A percentile compares a stretch with the other conserved stretches of the same genome.
These are phyloP conservation scores for Gaeumannomyces tritici DNA, from an alignment of 2,329 filamentous ascomycete species.

Conservation along the genomic window DNA sequence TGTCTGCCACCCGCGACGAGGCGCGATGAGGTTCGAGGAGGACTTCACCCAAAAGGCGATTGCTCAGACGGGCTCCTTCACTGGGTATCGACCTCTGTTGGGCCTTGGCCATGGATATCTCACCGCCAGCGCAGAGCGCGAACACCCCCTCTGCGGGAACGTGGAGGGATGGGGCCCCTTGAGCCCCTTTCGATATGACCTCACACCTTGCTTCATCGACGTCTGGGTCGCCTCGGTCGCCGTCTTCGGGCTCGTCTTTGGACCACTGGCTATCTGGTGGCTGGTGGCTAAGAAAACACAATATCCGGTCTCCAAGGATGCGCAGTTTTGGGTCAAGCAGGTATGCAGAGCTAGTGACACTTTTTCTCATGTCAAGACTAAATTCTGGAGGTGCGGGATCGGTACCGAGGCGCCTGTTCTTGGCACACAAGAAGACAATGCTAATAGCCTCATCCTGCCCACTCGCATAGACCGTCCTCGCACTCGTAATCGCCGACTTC, in stretches of 20 bases:
- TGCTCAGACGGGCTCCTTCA: slow-evolving; percentile 49
- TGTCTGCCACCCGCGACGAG: neutral
- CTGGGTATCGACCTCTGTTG: slow-evolving; percentile 41
- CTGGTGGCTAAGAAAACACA: slow-evolving; percentile 61
- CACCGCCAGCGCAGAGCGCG: slow-evolving; percentile 32
- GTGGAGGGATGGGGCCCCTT: slow-evolving; percentile 91
- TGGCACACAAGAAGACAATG: neutral
- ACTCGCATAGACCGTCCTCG: slow-evolving; percentile 43
- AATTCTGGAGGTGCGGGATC: neutral
- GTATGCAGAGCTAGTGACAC: slow-evolving; percentile 36
- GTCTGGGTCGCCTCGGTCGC: slow-evolving; percentile 75
- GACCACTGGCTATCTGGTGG: slow-evolving; percentile 70
- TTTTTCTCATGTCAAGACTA: neutral
- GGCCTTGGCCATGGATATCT: slow-evolving; percentile 53
- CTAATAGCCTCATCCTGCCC: neutral
- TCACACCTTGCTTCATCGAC: slow-evolving; percentile 96
- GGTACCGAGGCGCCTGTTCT: too few relatives aligned
- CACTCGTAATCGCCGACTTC: slow-evolving; percentile 57
- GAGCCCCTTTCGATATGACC: slow-evolving; percentile 79
- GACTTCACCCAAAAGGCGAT: slow-evolving; percentile 35
- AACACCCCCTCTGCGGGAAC: slow-evolving; percentile 77
- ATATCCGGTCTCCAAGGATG: slow-evolving; percentile 64
- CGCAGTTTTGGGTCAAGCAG: slow-evolving; percentile 90
- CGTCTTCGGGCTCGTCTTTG: slow-evolving; percentile 68
- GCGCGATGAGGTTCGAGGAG: slow-evolving; percentile 27